Base-by-base conservation (phyloP, 2,329 filamentous ascomycete species). In the Venturia pyrina region DNA sequence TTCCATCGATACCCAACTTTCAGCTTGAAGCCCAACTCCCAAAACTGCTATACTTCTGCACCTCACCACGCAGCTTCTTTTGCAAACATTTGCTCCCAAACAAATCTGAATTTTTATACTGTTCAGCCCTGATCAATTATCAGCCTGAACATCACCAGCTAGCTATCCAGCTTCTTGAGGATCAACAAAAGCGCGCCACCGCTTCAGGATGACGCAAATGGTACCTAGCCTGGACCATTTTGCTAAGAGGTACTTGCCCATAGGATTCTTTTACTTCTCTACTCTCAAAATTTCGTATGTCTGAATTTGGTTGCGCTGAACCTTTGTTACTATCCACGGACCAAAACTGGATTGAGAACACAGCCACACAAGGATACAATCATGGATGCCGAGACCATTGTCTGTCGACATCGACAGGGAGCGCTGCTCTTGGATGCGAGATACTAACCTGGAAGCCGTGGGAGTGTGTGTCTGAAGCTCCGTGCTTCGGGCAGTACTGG, bases 191-290 rank as follows among this genome's bases (percentile, higher is more conserved):
- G 48, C 48, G 24, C 3, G 53, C 53, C 28, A 15, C 53, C 53
- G 53, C 53, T 59, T 59, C 53, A 59, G 53, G 53, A 59, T 59
- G 53, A 59, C 53, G 53, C 53, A 59, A 37, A 59, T 37, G 53
- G 53, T 59, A n/a, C 53, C 28, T n/a, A 59, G 53, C 53, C 53
- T 40, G 53, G 53, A 59, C 53, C 53, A 59, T 40, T n/a, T 59
- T 59, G 53, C 53, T 59, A 40, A 40, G 53, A 59, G 53, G 53
- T 59, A 59, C 53, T 59, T 59, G 53, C 53, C 48, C 53, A 59
- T 32, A 59, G 53, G 53, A 59, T 59, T 59, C 37, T 28, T 24
- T 32, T 32, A 5, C 3, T 59, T 37, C 37, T n/a, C 48, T 53
- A 15, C 15, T n/a, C 21, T 59, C 53, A 37, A 34, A 17, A 37